Evolutionary conservation across 352 stramenopile species (phyloP).

Genomic region (Pythium brachiatum): DNA sequence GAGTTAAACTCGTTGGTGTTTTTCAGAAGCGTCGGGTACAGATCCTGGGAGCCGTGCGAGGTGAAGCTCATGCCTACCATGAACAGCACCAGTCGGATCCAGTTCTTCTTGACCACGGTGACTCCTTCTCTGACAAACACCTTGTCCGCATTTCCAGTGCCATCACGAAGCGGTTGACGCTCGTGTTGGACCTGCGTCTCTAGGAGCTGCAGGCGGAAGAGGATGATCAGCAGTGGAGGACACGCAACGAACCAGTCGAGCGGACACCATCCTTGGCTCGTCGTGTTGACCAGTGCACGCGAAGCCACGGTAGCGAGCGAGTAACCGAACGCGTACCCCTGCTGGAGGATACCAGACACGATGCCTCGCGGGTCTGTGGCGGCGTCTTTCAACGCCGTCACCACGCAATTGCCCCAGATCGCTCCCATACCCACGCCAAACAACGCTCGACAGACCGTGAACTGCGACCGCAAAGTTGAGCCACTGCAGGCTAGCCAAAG

Average conservation of each 20-base stretch:
- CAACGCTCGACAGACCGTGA: constrained; percentile 27
- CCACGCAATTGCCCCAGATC: constrained; percentile 40
- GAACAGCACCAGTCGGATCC: not conserved
- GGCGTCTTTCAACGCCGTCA: constrained; percentile 40
- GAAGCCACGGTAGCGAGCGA: constrained; percentile 36
- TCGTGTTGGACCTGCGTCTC: constrained; percentile 9
- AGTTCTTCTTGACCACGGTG: not conserved
- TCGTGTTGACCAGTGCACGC: constrained; percentile 34
- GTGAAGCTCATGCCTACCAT: not conserved
- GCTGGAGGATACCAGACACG: constrained; percentile 46
- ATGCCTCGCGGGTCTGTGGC: constrained; percentile 35
- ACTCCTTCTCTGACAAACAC: not conserved
- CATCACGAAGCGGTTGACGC: constrained; percentile 4
- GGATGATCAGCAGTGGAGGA: constrained; percentile 43
- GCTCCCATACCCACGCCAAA: constrained; percentile 47
- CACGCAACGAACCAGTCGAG: constrained; percentile 44
- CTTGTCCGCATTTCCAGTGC: constrained; percentile 11
- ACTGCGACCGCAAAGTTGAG: not conserved
- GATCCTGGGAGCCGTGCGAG: constrained; percentile 37
- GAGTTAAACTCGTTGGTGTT: constrained; percentile 45
- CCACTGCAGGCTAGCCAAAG: not conserved
- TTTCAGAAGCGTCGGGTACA: constrained; percentile 52
- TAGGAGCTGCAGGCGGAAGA: constrained; percentile 20
- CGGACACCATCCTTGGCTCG: constrained; percentile 38
- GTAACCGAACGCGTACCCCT: constrained; percentile 47